These are phyloP conservation scores for Aspergillus cristatus DNA, from an alignment of 495 filamentous ascomycete genomes.

Conservation along the genomic window DNA sequence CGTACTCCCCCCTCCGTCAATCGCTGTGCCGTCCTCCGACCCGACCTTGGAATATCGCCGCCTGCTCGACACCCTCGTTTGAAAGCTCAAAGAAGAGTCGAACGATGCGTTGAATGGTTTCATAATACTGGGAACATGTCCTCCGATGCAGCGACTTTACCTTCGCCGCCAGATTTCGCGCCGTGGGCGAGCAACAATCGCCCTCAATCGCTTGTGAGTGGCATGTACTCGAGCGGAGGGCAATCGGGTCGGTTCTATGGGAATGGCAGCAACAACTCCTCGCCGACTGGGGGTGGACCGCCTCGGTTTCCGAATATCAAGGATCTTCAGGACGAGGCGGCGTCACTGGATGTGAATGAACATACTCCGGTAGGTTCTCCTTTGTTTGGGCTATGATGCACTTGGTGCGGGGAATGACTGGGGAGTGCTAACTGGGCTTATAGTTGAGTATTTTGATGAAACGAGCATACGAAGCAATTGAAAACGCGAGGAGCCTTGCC, in stretches of 20 bases:
- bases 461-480: slow-evolving; percentile 28
- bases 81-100: neutral
- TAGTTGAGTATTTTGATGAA: slow-evolving; percentile 28
- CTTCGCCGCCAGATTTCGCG: slow-evolving; percentile 28
- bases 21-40: too few relatives aligned
- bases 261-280: slow-evolving; percentile 11
- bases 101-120: slow-evolving; percentile 21
- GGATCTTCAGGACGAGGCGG: slow-evolving; percentile 51
- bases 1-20: too few relatives aligned
- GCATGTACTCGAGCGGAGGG: slow-evolving; percentile 21
- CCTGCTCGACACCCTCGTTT: neutral
- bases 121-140: slow-evolving; percentile 28
- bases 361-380: slow-evolving; percentile 30
- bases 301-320: slow-evolving; percentile 60
- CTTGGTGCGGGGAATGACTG: neutral
- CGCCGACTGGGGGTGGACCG: slow-evolving; percentile 9
- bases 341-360: slow-evolving; percentile 31
- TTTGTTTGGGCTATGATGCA: neutral
- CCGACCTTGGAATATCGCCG: neutral
- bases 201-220: slow-evolving; percentile 22
- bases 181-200: slow-evolving; percentile 25
- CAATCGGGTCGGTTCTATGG: slow-evolving; percentile 15
- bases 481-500: slow-evolving; percentile 22
- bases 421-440: slow-evolving; percentile 11
- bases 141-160: slow-evolving; percentile 36